phyloP scores from a whole-genome alignment of 805 yeast genomes.

The Ogataea siamensis region DNA sequence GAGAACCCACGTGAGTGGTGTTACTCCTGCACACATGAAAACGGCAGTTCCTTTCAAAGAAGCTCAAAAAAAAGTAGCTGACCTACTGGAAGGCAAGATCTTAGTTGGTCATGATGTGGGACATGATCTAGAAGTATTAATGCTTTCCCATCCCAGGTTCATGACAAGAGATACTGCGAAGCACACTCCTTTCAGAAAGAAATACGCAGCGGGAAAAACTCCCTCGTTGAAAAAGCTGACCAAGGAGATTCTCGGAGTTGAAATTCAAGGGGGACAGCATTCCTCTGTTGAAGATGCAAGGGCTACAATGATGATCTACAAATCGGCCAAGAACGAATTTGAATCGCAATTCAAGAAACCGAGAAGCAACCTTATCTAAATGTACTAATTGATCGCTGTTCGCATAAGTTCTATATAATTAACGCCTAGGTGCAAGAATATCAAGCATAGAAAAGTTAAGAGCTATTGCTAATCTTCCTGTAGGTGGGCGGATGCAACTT shows the following conservation, averaged over 20 bases:
- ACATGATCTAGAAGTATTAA: constrained; percentile 70
- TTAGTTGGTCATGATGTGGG: constrained; percentile 84
- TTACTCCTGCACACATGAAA: constrained; percentile 65
- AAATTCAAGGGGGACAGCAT: constrained; percentile 74
- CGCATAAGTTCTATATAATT: neutral
- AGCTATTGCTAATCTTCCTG: constrained; percentile 21
- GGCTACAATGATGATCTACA: constrained; percentile 81
- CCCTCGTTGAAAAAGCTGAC: constrained; percentile 72
- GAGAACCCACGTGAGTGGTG: constrained; percentile 92
- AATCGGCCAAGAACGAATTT: constrained; percentile 59
- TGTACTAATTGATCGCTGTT: neutral
- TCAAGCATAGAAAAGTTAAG: too few species aligned
- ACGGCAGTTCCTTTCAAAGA: constrained; percentile 63
- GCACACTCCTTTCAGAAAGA: constrained; percentile 54
- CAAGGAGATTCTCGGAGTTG: constrained; percentile 51
- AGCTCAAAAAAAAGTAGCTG: constrained; percentile 58
- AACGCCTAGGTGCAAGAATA: too few species aligned
- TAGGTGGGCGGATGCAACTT: constrained; percentile 20
- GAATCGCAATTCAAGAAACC: constrained; percentile 37
- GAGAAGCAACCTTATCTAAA: neutral
- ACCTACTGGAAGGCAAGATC: constrained; percentile 51
- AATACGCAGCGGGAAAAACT: constrained; percentile 60
- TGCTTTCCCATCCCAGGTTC: constrained; percentile 63
- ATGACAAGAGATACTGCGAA: constrained; percentile 73
- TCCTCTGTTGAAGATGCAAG: constrained; percentile 90